Evolutionary conservation across 352 stramenopile genomes (phyloP), one percentile per base, ranked within the genome.

Genomic region (Pythium plurisporium): DNA sequence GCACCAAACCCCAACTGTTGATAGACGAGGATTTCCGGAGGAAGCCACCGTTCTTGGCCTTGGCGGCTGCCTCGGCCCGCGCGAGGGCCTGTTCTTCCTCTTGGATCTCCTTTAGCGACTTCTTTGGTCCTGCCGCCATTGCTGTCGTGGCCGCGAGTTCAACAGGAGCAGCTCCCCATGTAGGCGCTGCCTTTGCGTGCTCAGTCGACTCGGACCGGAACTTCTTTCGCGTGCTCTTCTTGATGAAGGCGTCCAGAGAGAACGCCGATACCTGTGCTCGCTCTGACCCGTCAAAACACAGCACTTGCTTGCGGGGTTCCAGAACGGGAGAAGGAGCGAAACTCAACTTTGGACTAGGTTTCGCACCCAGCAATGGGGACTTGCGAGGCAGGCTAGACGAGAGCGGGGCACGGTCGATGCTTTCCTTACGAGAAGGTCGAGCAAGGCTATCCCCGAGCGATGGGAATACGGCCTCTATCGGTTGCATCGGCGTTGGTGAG

Each of bases 1-100:
- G 68, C 15, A 72, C 79, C 5, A 89, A 40, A 0, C 80, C 80
- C 80, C 80, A 91, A 37, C 80, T 87, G 46, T 91, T 91, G 8
- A 89, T 58, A 3, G 80, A 89, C 7, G 73, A 83, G 20, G 66
- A 31, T 17, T 68, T 72, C 10, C 68, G 65, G 2, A 59, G 47
- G 55, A 64, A 67, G 8, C 62, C 57, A 14, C 74, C 63, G 40
- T 79, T 59, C 2, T 67, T 70, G 20, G 67, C 64, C 59, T 88
- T 90, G 15, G 74, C 69, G 10, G 72, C 69, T 8, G 69, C 67
- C 40, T 86, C 73, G 1, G 65, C 62, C 3, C 62, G 65, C 25
- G 59, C 66, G 7, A 58, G 58, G 11, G 69, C 69, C 27, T 86
- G 65, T 47, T 90, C 80, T 51, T 90, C 80, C 9, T 72, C 56